phyloP scores from a whole-genome alignment of 345 rosid genomes.

The Euphorbia peplus region DNA sequence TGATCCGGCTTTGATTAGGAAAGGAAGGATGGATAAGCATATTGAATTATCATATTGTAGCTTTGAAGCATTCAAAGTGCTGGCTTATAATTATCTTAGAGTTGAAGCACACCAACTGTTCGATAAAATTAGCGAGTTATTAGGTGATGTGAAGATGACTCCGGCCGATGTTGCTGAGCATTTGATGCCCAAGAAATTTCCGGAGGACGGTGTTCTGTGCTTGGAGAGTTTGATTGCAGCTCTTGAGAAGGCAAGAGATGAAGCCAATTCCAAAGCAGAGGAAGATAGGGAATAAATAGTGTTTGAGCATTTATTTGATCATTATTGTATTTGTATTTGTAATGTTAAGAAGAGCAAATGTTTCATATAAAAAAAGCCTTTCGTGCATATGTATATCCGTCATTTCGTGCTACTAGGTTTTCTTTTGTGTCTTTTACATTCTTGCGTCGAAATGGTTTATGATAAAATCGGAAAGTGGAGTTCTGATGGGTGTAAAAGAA shows the following conservation, averaged over 20 bases:
- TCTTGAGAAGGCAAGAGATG: conserved; percentile 27
- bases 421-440: no score
- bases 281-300: conserved; percentile 1
- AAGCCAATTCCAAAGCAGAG: conserved; percentile 10
- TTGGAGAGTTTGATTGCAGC: conserved; percentile 31
- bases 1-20: conserved; percentile 5
- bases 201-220: conserved; percentile 27
- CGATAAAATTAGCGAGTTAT: not conserved
- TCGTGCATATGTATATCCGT: no score
- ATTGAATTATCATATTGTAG: conserved; percentile 9
- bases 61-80: conserved; percentile 5
- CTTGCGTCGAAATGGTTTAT: no score
- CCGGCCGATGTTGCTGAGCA: conserved; percentile 43
- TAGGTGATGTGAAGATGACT: not conserved
- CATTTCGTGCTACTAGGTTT: no score
- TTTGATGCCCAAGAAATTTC: conserved; percentile 36
- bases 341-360: no score
- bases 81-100: conserved; percentile 3
- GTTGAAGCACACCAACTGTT: not conserved
- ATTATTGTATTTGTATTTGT: not conserved
- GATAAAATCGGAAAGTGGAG: no score
- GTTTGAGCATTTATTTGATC: no score
- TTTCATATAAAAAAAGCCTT: no score
- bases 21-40: conserved; percentile 12
- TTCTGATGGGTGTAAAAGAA: no score